Base-by-base conservation (phyloP, 2,329 filamentous ascomycete species). In the Ampelomyces quisqualis region DNA sequence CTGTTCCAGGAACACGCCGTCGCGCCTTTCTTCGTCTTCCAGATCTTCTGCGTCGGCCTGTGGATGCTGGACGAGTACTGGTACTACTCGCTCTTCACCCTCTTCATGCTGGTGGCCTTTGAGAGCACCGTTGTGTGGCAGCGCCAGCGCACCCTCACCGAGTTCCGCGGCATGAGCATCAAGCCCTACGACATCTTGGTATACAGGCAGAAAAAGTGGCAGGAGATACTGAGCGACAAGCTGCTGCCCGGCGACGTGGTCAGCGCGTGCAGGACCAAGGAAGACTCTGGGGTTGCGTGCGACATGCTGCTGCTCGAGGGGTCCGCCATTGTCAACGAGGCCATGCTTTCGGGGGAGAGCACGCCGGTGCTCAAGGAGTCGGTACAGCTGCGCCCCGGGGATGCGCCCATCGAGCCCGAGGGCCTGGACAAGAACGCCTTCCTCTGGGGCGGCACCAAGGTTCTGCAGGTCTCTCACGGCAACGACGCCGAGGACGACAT, bases 31-130 rank as follows among this genome's bases (percentile, higher is more conserved):
- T 98, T 98, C 72, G 90, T 98, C 50, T 98, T 98, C 74, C 93
- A 98, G 76, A 78, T 98, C 47, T 98, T 98, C 76, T 98, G 94
- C 60, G 93, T 98, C 43, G 94, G 93, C 11, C 75, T 98, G 47
- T 98, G 93, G 93, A 88, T 97, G 84, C 75, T 98, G 65, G 93
- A 98, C 65, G 94, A 98, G 72, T 98, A 97, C 73, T 98, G 94
- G 93, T 98, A 98, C 76, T 98, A 98, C 74, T 97, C 93, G 47
- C 81, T 98, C 14, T 98, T 98, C 71, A 98, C 94, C 1, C 83
- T 98, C 15, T 90, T 97, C 74, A 98, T 98, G 94, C 81, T 98
- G 40, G 89, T 98, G 55, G 85, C 82, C 44, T 98, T 98, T 58
- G 93, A 98, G 75, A 96, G 90, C 69, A 98, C 93, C 2, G 94